Conservation (phyloP, 1,284 basidiomycete genomes). For the Rhodotorula sp. region DNA sequence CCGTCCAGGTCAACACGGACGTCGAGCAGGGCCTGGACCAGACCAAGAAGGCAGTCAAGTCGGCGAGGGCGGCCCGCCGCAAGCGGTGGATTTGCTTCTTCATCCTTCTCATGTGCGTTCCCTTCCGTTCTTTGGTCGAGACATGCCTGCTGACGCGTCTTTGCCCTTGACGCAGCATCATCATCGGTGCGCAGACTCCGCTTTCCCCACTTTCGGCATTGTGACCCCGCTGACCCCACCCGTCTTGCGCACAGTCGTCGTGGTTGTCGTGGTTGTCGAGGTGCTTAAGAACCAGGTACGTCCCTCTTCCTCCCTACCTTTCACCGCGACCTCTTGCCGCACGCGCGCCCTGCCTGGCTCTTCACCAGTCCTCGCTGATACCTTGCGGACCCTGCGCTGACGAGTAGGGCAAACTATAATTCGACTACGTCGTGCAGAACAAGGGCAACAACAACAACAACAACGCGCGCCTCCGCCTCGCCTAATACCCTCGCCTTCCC, state of each 20-base stretch:
- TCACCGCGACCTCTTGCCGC: not conserved
- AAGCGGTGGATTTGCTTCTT: conserved; percentile 54
- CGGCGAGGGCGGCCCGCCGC: conserved; percentile 72
- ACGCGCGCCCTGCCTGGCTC: not conserved
- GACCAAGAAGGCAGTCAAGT: conserved; percentile 71
- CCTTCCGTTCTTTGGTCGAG: too few relatives aligned
- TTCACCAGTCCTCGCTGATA: not conserved
- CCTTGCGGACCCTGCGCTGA: not conserved
- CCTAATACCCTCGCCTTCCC: not conserved
- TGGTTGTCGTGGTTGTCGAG: conserved; percentile 24
- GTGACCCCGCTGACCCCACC: too few relatives aligned
- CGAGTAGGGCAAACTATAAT: conserved; percentile 3
- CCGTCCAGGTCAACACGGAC: conserved; percentile 65
- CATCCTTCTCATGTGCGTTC: conserved; percentile 27
- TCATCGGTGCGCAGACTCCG: not conserved
- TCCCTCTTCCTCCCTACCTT: not conserved
- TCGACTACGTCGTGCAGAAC: not conserved
- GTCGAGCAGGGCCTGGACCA: conserved; percentile 68
- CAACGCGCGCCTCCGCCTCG: not conserved
- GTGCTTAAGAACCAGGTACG: conserved; percentile 17
- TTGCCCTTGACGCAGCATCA: not conserved
- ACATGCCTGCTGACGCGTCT: too few relatives aligned
- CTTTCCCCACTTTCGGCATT: not conserved
- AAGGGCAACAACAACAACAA: not conserved
- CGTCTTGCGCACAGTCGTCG: not conserved